Evolutionary conservation across 1,284 basidiomycete genomes (phyloP), one percentile per base, ranked within the genome.

Genomic region (Sporisorium scitamineum): DNA sequence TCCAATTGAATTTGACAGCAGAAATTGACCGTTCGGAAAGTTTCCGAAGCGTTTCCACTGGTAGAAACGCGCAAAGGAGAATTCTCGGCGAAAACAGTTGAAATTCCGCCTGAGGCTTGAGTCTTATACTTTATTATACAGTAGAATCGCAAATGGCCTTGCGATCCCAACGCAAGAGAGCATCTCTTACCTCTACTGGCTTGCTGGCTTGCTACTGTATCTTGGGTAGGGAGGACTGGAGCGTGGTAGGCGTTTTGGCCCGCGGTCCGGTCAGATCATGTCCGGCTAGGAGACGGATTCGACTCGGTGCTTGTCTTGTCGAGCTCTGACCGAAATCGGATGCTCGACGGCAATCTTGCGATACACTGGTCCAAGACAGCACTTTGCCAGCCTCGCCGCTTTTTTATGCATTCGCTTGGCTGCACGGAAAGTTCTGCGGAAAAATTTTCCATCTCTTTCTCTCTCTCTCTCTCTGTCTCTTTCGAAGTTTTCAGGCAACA

Each of bases 21-120:
- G 10, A 29, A 69, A 69, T 62, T 63, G 53, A 60, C 67, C 67
- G 61, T 48, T 64, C 67, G 61, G 61, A 59, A 60, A 69, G 56
- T 62, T 69, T 62, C 22, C 32, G 20, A 22, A 26, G n/a, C 20
- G 29, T 32, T 13, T 16, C 20, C 5, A 27, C 3, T 37, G 34
- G n/a, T 7, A 13, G 8, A 37, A 9, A 7, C 34, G 52, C 26
- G 26, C 10, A 11, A 45, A 44, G 58, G 64, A 61, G 37, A 24
- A 52, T 56, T 61, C 48, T 67, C 64, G 64, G 65, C 50, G 59
- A 53, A 57, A 52, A 32, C 22, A 24, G 37, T 29, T 66, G 34
- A 10, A 66, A 51, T 55, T 37, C n/a, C 56, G 53, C 34, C 31
- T 18, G 37, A n/a, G 16, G 18, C 16, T n/a, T n/a, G n/a, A n/a